These are phyloP conservation scores for Brassica nigra DNA, from an alignment of 345 rosid species.

Conservation along the genomic window DNA sequence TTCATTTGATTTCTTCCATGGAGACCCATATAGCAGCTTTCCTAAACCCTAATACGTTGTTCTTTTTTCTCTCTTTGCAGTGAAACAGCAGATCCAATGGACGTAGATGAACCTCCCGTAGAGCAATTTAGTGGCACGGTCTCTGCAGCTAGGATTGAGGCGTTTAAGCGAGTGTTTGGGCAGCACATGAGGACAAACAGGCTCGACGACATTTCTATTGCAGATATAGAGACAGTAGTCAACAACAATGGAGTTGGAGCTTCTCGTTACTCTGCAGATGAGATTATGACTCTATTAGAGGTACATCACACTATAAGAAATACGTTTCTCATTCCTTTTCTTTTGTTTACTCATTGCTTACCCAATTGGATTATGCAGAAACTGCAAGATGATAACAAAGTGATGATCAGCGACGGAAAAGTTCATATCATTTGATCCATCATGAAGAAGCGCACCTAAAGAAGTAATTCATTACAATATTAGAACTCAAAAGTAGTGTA, in stretches of 20 bases:
- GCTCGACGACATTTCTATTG: constrained; percentile 66
- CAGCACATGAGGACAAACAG: constrained; percentile 79
- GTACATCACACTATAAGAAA: constrained; percentile 39
- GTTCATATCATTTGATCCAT: constrained; percentile 65
- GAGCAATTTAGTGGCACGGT: constrained; percentile 49
- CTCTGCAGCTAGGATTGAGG: constrained; percentile 69
- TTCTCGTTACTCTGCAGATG: constrained; percentile 60
- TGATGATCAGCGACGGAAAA: constrained; percentile 78
- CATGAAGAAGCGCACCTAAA: not conserved
- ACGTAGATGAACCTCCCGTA: constrained; percentile 64
- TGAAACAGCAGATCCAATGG: constrained; percentile 68
- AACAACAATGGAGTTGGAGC: constrained; percentile 54
- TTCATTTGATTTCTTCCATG: not conserved
- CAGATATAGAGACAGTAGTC: constrained; percentile 68
- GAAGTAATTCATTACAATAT: not conserved
- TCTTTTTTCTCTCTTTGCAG: constrained; percentile 21
- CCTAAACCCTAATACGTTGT: not conserved
- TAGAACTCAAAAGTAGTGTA: not conserved
- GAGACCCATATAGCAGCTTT: not conserved
- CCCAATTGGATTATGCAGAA: constrained; percentile 51
- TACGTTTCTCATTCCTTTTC: not conserved
- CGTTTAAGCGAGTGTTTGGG: constrained; percentile 71
- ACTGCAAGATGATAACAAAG: constrained; percentile 87
- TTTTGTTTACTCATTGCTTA: constrained; percentile 7
- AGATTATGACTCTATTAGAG: constrained; percentile 73